Evolutionary conservation across 192 early-diverging fungal species (phyloP).

Genomic region (Coemansia sp.): DNA sequence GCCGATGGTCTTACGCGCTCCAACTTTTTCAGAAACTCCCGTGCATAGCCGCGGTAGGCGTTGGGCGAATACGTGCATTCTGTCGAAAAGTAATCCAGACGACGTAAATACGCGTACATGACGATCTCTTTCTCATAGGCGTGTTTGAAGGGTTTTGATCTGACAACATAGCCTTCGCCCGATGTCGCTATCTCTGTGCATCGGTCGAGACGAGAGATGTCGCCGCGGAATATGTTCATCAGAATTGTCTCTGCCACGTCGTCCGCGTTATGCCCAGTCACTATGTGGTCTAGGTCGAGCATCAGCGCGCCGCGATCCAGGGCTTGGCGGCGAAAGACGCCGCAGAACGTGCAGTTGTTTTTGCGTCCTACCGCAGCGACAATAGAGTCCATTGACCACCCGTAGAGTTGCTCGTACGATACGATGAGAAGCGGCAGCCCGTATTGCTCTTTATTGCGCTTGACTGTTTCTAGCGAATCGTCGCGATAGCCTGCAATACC

Average conservation of each 20-base stretch:
- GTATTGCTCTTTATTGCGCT: slow-evolving; percentile 93
- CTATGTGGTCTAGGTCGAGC: slow-evolving; percentile 91
- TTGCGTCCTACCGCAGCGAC: slow-evolving; percentile 92
- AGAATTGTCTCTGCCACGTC: slow-evolving; percentile 98
- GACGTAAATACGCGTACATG: slow-evolving; percentile 98
- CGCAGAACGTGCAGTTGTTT: slow-evolving; percentile 99
- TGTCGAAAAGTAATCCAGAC: slow-evolving; percentile 97
- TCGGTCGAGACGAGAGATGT: slow-evolving; percentile 83
- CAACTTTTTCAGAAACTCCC: slow-evolving; percentile 93
- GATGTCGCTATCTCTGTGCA: slow-evolving; percentile 91
- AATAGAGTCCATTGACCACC: slow-evolving; percentile 98
- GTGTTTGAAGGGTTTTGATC: slow-evolving; percentile 98
- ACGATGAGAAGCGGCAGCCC: slow-evolving; percentile 90
- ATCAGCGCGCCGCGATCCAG: slow-evolving; percentile 91
- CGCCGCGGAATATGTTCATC: slow-evolving; percentile 98
- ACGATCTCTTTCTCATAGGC: slow-evolving; percentile 99
- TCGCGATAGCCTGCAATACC: slow-evolving; percentile 97
- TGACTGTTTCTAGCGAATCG: slow-evolving; percentile 97
- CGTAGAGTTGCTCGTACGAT: slow-evolving; percentile 93
- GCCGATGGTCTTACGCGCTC: slow-evolving; percentile 84
- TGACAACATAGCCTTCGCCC: slow-evolving; percentile 70
- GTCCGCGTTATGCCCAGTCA: slow-evolving; percentile 98
- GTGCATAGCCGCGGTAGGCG: slow-evolving; percentile 93
- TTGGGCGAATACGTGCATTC: slow-evolving; percentile 98
- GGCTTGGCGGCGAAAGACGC: slow-evolving; percentile 96